phyloP scores from a whole-genome alignment of 164 flowering plant genomes.

The Magnolia sinica region DNA sequence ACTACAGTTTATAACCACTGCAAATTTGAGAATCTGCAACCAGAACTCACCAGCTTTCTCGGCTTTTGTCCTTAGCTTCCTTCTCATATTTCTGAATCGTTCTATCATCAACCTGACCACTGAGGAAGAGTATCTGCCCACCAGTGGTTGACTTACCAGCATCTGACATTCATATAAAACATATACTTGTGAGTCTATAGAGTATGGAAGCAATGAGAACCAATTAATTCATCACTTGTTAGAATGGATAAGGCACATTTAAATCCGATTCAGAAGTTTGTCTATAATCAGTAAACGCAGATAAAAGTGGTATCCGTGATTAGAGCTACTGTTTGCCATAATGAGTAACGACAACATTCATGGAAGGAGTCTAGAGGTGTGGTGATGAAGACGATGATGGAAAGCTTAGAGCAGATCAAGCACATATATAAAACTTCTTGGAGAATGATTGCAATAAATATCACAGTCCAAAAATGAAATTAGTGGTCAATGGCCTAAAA shows the following conservation, averaged over 20 bases:
- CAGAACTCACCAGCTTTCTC: slow-evolving; percentile 91
- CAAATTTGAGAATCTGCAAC: not conserved
- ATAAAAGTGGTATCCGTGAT: not conserved
- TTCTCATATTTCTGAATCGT: slow-evolving; percentile 96
- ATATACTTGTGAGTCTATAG: not conserved
- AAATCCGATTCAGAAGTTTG: not conserved
- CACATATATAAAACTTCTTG: no score
- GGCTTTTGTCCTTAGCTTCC: slow-evolving; percentile 95
- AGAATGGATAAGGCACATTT: not conserved
- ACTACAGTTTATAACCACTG: not conserved
- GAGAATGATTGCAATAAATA: no score
- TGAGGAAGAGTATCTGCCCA: slow-evolving; percentile 90
- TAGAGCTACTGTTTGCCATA: no score
- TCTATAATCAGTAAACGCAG: no score
- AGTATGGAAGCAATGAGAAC: not conserved
- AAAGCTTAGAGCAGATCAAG: no score
- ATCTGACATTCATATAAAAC: slow-evolving; percentile 45
- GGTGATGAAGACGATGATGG: no score
- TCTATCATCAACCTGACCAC: slow-evolving; percentile 98
- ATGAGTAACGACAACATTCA: not conserved
- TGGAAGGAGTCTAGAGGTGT: no score
- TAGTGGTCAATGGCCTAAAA: no score
- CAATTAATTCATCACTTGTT: not conserved
- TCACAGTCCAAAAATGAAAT: no score
- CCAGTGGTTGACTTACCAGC: slow-evolving; percentile 97